Percentiles rank a stretch among this genome's conserved stretches.
These are phyloP conservation scores for Yamadazyma takamatsuzukensis DNA, from an alignment of 805 yeast species.

Conservation along the genomic window DNA sequence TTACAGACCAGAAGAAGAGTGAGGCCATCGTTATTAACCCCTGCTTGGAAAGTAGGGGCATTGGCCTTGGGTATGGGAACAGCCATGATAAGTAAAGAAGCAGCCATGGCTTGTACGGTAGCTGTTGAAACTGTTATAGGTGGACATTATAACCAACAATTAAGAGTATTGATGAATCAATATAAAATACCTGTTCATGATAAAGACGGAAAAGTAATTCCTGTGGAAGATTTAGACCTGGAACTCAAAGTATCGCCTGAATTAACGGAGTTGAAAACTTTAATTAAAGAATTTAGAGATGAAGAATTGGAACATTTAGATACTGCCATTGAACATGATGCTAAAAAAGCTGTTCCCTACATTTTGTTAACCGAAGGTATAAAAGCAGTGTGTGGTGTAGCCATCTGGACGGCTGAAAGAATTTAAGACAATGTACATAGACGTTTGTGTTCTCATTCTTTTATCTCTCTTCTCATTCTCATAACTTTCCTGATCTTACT, in stretches of 20 bases:
- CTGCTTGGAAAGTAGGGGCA: constrained; percentile 92
- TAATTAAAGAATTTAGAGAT: constrained; percentile 78
- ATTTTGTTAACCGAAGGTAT: constrained; percentile 83
- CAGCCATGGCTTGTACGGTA: constrained; percentile 99
- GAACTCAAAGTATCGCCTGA: constrained; percentile 47
- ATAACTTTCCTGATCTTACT: background rate
- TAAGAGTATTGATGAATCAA: constrained; percentile 70
- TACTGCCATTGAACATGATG: constrained; percentile 89
- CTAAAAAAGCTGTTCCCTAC: constrained; percentile 91
- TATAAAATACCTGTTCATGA: constrained; percentile 46
- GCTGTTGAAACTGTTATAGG: constrained; percentile 99
- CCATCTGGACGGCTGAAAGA: constrained; percentile 89
- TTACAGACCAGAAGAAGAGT: constrained; percentile 76
- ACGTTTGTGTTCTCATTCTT: too few relatives aligned
- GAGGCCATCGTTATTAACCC: constrained; percentile 88
- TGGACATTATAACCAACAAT: constrained; percentile 87
- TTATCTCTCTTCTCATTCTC: too few relatives aligned
- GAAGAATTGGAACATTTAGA: constrained; percentile 94
- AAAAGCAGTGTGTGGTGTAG: constrained; percentile 77
- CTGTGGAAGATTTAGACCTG: constrained; percentile 18
- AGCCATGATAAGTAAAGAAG: constrained; percentile 84
- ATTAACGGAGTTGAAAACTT: constrained; percentile 51
- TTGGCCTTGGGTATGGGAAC: constrained; percentile 82
- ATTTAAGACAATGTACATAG: too few relatives aligned
- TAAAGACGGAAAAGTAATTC: constrained; percentile 26